These are phyloP conservation scores for Cordyceps fumosorosea DNA, from an alignment of 2,329 filamentous ascomycete genomes.

Conservation along the genomic window DNA sequence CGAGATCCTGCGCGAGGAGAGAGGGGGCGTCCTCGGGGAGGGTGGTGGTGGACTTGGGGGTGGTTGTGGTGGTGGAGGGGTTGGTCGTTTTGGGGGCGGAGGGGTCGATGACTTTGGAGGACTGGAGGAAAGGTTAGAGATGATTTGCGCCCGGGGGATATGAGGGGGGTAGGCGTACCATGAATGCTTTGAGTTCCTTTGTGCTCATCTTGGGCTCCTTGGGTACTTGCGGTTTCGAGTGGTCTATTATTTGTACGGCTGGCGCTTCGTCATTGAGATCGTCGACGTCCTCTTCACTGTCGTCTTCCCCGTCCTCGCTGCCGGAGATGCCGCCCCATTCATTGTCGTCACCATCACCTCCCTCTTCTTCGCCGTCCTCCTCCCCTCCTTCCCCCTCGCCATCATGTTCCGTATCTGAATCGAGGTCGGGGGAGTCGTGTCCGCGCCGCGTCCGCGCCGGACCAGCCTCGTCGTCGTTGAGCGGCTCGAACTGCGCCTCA, in stretches of 20 bases:
- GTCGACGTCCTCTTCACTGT: conserved; percentile 16
- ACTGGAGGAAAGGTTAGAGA: background rate
- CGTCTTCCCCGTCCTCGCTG: conserved; percentile 17
- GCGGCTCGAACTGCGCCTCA: conserved; percentile 77
- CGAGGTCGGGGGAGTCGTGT: conserved; percentile 23
- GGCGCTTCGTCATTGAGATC: conserved; percentile 15
- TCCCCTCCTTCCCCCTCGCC: conserved; percentile 31
- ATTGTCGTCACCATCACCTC: conserved; percentile 17
- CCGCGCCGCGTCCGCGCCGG: conserved; percentile 25
- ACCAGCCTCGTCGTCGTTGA: conserved; percentile 36
- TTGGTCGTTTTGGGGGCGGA: conserved; percentile 29
- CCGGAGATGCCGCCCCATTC: conserved; percentile 19
- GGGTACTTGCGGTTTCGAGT: conserved; percentile 38
- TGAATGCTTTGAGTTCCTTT: conserved; percentile 70
- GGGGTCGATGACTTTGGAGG: conserved; percentile 40
- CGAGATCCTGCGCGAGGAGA: conserved; percentile 86
- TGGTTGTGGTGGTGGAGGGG: conserved; percentile 18
- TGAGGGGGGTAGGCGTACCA: conserved; percentile 40
- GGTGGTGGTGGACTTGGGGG: conserved; percentile 26
- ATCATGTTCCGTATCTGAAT: conserved; percentile 20
- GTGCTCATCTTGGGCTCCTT: conserved; percentile 48
- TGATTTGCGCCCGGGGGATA: background rate
- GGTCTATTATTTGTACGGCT: conserved; percentile 55
- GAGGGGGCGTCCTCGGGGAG: conserved; percentile 52
- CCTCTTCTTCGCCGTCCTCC: conserved; percentile 25